Percentiles rank a stretch among this genome's conserved stretches.
Conservation (phyloP, 2,329 filamentous ascomycete species). For the Cytospora schulzeri region DNA sequence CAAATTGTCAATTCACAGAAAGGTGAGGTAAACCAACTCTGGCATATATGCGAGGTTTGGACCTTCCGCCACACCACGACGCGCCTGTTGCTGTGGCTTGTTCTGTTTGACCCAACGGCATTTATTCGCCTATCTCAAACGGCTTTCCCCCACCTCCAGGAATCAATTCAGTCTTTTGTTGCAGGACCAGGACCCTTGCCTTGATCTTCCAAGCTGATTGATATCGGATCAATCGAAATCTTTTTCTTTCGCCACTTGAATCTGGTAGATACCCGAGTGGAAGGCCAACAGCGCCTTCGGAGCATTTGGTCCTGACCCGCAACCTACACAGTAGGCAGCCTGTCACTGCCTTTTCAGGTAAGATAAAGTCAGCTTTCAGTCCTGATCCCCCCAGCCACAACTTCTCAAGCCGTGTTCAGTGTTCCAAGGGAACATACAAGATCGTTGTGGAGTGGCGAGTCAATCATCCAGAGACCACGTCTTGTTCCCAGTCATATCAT, state of each 20-base stretch:
- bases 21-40: background rate
- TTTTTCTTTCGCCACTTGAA: background rate
- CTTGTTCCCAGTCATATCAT: background rate
- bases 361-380: background rate
- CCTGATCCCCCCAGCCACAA: background rate
- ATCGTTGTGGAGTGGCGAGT: background rate
- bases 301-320: background rate
- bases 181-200: background rate
- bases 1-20: background rate
- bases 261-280: background rate
- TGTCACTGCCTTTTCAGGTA: background rate
- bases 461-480: background rate
- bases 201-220: background rate
- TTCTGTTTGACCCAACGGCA: background rate
- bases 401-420: background rate
- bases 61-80: background rate
- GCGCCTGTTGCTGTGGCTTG: background rate
- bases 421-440: background rate
- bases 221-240: background rate
- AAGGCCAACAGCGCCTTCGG: background rate
- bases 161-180: background rate
- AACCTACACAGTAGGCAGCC: background rate
- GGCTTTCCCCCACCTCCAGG: background rate
- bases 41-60: background rate
- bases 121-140: background rate